phyloP scores from a whole-genome alignment of 1,284 basidiomycete genomes.

The Moniliophthora roreri region DNA sequence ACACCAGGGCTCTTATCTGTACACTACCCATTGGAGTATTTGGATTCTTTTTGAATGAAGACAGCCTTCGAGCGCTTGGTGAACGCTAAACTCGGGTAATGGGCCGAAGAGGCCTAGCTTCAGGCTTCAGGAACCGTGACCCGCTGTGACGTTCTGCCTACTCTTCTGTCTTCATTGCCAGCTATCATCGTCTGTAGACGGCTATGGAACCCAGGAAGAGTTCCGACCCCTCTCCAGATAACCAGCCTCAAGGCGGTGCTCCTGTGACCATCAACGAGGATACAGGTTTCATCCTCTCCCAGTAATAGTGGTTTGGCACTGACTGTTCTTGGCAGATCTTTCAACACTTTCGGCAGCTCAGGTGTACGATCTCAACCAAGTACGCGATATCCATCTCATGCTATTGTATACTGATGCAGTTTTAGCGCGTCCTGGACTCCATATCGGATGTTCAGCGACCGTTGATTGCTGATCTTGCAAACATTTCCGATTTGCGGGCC shows the following conservation, averaged over 20 bases:
- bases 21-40: too few relatives aligned
- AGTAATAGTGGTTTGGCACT: neutral
- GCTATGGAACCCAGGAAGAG: too few relatives aligned
- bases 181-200: too few relatives aligned
- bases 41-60: too few relatives aligned
- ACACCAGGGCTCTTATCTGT: too few relatives aligned
- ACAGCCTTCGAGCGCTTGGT: too few relatives aligned
- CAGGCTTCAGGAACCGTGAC: too few relatives aligned
- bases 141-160: too few relatives aligned
- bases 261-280: constrained; percentile 12
- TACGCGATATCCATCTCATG: neutral
- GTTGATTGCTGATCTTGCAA: constrained; percentile 47
- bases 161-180: too few relatives aligned
- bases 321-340: constrained; percentile 9
- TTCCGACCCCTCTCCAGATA: too few relatives aligned
- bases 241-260: neutral
- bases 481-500: constrained; percentile 49
- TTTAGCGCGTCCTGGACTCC: constrained; percentile 48
- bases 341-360: constrained; percentile 15
- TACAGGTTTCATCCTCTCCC: constrained; percentile 6
- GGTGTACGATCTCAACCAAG: constrained; percentile 18
- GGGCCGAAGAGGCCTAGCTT: too few relatives aligned
- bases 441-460: constrained; percentile 45
- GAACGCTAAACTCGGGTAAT: too few relatives aligned
- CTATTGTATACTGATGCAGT: neutral